Percentiles rank a stretch among this genome's conserved stretches.
These are phyloP conservation scores for Corylus heterophylla DNA, from an alignment of 306 rosid genomes.

Conservation along the genomic window DNA sequence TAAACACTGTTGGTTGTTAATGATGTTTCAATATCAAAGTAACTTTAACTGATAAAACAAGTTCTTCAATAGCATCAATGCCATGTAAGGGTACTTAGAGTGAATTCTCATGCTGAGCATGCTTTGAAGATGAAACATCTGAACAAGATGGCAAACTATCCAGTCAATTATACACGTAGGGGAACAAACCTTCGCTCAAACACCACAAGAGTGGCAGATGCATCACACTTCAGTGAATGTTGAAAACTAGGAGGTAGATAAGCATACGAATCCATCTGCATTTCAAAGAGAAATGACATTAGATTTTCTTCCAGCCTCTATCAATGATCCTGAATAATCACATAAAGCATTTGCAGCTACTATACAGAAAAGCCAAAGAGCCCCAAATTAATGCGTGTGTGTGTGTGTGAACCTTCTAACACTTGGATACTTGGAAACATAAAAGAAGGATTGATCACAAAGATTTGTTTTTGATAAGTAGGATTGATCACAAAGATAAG, in stretches of 20 bases:
- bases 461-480: background rate
- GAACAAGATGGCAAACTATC: constrained; percentile 13
- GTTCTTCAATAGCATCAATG: background rate
- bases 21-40: constrained; percentile 8
- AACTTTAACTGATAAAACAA: constrained; percentile 26
- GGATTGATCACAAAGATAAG: background rate
- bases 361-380: background rate
- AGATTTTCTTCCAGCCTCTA: constrained; percentile 7
- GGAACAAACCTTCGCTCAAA: constrained; percentile 80
- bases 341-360: background rate
- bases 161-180: constrained; percentile 13
- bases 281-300: constrained; percentile 31
- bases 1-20: constrained; percentile 3
- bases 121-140: constrained; percentile 11
- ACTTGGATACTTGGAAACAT: background rate
- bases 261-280: constrained; percentile 84
- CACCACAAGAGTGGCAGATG: constrained; percentile 65
- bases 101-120: constrained; percentile 19
- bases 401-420: no score
- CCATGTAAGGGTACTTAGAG: background rate
- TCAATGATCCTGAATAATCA: background rate
- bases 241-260: constrained; percentile 75
- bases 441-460: background rate
- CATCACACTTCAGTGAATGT: constrained; percentile 62
- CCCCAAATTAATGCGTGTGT: background rate